These are phyloP conservation scores for Aspergillus clavatus DNA, from an alignment of 2,329 filamentous ascomycete genomes.

Conservation along the genomic window DNA sequence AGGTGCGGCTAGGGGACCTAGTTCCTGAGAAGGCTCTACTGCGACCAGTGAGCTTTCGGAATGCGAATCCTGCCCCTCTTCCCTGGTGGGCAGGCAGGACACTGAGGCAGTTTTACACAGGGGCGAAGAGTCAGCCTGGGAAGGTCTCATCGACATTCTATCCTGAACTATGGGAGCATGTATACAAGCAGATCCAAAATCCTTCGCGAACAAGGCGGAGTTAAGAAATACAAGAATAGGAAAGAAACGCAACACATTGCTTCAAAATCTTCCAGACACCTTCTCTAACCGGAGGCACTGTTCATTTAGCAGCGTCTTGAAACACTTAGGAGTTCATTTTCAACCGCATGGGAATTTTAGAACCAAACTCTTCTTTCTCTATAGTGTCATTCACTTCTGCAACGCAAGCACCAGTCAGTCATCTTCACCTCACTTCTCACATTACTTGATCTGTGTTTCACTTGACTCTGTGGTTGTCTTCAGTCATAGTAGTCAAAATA, in stretches of 20 bases:
- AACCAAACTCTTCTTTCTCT: background rate
- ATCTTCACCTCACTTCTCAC: background rate
- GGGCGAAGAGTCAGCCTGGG: slow-evolving; percentile 35
- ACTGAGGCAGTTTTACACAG: slow-evolving; percentile 38
- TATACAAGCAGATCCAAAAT: slow-evolving; percentile 38
- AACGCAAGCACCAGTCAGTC: background rate
- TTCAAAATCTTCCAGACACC: background rate
- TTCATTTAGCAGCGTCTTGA: background rate
- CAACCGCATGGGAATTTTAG: background rate
- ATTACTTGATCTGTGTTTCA: background rate
- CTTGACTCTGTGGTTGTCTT: slow-evolving; percentile 1
- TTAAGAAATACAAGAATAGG: slow-evolving; percentile 1
- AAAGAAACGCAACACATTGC: background rate
- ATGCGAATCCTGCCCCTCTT: slow-evolving; percentile 31
- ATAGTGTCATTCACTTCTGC: background rate
- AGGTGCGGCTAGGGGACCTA: slow-evolving; percentile 42
- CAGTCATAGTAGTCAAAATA: background rate
- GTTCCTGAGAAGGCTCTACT: slow-evolving; percentile 30
- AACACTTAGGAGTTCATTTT: background rate
- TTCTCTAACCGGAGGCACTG: slow-evolving; percentile 3
- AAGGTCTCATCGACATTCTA: slow-evolving; percentile 36
- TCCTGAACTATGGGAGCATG: slow-evolving; percentile 41
- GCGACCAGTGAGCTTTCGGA: slow-evolving; percentile 41
- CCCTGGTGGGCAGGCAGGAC: slow-evolving; percentile 37
- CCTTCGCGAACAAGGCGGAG: slow-evolving; percentile 10